Evolutionary conservation across 352 stramenopile genomes (phyloP).

Genomic region (Phytophthora hibernalis): DNA sequence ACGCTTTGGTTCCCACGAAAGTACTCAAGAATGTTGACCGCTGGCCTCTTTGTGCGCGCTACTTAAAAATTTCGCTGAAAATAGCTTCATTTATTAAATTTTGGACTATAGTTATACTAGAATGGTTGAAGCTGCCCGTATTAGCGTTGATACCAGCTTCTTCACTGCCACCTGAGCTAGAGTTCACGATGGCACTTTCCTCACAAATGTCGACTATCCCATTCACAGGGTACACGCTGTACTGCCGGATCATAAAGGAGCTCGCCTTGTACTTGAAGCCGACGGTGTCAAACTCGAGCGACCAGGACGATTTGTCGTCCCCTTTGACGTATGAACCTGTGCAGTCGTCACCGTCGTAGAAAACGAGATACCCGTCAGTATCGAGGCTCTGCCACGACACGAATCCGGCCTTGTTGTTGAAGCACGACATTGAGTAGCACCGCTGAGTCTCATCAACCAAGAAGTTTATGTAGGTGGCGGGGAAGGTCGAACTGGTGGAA

Average conservation of each 20-base stretch:
- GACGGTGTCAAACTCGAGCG: neutral
- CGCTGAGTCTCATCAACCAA: neutral
- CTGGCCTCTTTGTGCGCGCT: no score
- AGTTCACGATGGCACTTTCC: neutral
- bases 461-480: neutral
- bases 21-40: no score
- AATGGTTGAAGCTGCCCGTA: no score
- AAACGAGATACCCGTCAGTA: neutral
- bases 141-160: neutral
- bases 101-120: no score
- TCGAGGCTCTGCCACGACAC: neutral
- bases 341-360: neutral
- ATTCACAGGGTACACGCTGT: neutral
- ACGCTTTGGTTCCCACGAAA: no score
- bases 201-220: neutral
- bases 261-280: neutral
- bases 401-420: neutral
- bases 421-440: conserved; percentile 2
- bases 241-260: conserved; percentile 1
- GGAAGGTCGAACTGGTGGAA: neutral
- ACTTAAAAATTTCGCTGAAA: no score
- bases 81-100: no score
- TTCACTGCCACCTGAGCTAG: neutral
- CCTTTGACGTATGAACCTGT: neutral
- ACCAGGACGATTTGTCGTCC: neutral